Percentiles rank a stretch among this genome's conserved stretches.
Conservation (phyloP, 306 rosid genomes). For the Datisca glomerata region DNA sequence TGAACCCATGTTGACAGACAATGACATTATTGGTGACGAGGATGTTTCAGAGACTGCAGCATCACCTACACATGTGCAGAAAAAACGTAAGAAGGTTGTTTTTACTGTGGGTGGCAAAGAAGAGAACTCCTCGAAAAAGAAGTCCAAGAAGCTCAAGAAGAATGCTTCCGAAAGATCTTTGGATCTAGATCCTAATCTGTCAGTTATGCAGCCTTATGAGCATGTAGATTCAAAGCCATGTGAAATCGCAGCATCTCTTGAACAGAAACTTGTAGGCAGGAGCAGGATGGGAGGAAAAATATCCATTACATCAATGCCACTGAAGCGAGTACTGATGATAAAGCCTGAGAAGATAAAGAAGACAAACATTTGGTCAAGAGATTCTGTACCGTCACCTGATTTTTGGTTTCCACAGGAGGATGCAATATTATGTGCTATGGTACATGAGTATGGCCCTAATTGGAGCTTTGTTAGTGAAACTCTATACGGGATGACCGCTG, state of each 20-base stretch:
- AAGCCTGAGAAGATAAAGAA: conserved; percentile 84
- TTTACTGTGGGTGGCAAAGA: conserved; percentile 29
- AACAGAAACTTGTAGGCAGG: conserved; percentile 55
- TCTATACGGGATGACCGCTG: conserved; percentile 71
- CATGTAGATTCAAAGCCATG: conserved; percentile 36
- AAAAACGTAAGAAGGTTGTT: conserved; percentile 63
- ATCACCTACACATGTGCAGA: conserved; percentile 38
- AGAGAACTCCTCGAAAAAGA: conserved; percentile 45
- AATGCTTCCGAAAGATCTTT: conserved; percentile 30
- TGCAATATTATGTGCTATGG: conserved; percentile 82
- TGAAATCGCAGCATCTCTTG: conserved; percentile 42
- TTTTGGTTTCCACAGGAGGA: conserved; percentile 90
- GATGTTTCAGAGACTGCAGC: conserved; percentile 39
- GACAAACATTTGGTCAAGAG: conserved; percentile 74
- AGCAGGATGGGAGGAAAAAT: conserved; percentile 84
- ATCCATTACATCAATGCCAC: conserved; percentile 80
- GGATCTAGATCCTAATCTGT: conserved; percentile 47
- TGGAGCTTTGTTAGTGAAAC: conserved; percentile 87
- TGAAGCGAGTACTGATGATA: conserved; percentile 61
- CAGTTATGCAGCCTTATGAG: conserved; percentile 47
- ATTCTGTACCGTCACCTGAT: conserved; percentile 84
- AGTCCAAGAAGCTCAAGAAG: conserved; percentile 73
- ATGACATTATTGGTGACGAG: conserved; percentile 35
- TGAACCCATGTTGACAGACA: conserved; percentile 59
- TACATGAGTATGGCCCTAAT: conserved; percentile 86